These are phyloP conservation scores for Austroboletus rostrupii DNA, from an alignment of 1,284 basidiomycete genomes.

Conservation along the genomic window DNA sequence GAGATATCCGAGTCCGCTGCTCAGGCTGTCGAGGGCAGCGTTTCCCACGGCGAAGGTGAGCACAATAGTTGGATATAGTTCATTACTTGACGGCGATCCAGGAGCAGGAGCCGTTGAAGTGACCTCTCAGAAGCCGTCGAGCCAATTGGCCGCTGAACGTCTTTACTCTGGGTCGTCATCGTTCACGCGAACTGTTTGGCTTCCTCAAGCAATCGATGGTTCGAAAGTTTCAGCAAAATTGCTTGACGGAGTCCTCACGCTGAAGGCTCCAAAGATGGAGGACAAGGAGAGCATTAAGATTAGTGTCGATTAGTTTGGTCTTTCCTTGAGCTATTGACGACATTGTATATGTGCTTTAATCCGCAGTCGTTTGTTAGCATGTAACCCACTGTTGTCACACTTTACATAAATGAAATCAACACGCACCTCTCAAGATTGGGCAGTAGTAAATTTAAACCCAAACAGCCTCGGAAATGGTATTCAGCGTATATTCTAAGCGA, in stretches of 20 bases:
- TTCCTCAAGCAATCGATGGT: conserved; percentile 60
- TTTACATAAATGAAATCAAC: no score
- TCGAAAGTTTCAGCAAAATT: conserved; percentile 61
- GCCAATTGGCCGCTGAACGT: conserved; percentile 56
- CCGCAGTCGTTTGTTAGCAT: no score
- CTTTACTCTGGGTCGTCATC: conserved; percentile 48
- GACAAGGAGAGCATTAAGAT: conserved; percentile 42
- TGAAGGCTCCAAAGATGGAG: conserved; percentile 57
- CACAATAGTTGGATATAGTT: neutral
- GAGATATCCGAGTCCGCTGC: conserved; percentile 24
- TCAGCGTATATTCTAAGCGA: no score
- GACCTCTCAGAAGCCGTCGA: conserved; percentile 34
- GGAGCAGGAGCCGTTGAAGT: conserved; percentile 24
- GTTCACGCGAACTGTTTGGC: conserved; percentile 67
- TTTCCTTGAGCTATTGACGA: no score
- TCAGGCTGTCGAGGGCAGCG: neutral
- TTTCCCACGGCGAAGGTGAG: conserved; percentile 17
- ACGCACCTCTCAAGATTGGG: no score
- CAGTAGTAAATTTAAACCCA: no score
- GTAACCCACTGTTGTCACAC: no score
- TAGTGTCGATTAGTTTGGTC: conserved; percentile 16
- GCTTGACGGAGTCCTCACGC: conserved; percentile 63
- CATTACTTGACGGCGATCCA: conserved; percentile 1
- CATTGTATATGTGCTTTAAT: no score
- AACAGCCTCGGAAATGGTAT: no score